Evolutionary conservation across 78 protist genomes (phyloP).

Genomic region (Acrasis kona): DNA sequence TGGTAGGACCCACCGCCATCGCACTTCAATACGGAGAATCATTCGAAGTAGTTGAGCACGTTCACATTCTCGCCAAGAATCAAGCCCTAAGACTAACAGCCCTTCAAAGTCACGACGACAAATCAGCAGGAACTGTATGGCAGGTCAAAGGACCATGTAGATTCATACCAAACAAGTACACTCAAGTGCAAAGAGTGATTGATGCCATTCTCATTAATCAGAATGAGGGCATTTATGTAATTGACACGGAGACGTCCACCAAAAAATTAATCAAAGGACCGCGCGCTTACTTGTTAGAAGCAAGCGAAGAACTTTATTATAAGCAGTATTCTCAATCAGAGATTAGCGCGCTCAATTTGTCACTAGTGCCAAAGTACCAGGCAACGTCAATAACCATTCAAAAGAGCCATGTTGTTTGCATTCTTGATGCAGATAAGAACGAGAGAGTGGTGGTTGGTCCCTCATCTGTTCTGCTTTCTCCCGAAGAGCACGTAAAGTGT

Average conservation of each 20-base stretch:
- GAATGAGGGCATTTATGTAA: slow-evolving; percentile 16
- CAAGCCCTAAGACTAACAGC: not conserved
- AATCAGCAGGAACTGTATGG: slow-evolving; percentile 24
- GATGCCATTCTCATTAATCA: not conserved
- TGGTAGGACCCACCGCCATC: not conserved
- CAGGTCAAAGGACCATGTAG: slow-evolving; percentile 21
- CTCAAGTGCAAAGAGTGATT: not conserved
- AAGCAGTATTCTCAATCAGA: not conserved
- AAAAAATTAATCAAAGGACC: not conserved
- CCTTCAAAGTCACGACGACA: not conserved
- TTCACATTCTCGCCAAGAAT: not conserved
- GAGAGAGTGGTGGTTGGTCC: slow-evolving; percentile 73
- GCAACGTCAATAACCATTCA: not conserved
- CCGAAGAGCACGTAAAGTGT: slow-evolving; percentile 84
- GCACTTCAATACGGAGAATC: slow-evolving; percentile 3
- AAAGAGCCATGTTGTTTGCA: not conserved
- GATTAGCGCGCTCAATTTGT: not conserved
- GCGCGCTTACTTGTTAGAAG: not conserved
- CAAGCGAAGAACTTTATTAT: not conserved
- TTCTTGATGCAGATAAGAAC: not conserved
- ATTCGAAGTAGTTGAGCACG: not conserved
- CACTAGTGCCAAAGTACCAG: not conserved
- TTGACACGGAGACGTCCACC: not conserved
- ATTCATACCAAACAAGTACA: slow-evolving; percentile 1
- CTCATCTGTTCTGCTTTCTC: slow-evolving; percentile 77